Conservation (phyloP, 805 yeast species). For the Starmerella asiatica region DNA sequence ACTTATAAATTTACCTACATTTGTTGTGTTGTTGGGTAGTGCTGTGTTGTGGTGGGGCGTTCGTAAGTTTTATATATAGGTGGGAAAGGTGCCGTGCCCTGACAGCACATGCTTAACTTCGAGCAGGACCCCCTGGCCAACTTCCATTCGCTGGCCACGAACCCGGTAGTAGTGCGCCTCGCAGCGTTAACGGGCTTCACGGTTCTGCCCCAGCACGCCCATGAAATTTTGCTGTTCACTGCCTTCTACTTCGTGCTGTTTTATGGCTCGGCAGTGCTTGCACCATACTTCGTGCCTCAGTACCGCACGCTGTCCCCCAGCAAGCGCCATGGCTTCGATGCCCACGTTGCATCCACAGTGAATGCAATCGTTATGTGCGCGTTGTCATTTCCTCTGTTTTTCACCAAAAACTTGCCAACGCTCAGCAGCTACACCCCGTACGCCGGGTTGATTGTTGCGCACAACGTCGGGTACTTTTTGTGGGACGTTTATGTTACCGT, state of each 20-base stretch:
- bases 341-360: slow-evolving; percentile 78
- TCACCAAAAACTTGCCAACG: slow-evolving; percentile 43
- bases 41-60: neutral
- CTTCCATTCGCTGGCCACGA: slow-evolving; percentile 9
- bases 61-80: too few species aligned
- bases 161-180: slow-evolving; percentile 6
- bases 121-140: slow-evolving; percentile 18
- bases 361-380: slow-evolving; percentile 58
- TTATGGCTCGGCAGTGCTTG: slow-evolving; percentile 38
- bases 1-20: too few species aligned
- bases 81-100: too few species aligned
- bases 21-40: neutral
- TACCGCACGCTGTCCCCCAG: slow-evolving; percentile 38
- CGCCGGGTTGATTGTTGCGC: slow-evolving; percentile 56
- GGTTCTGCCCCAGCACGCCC: slow-evolving; percentile 32
- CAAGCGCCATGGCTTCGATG: slow-evolving; percentile 63
- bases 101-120: too few species aligned
- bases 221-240: slow-evolving; percentile 54
- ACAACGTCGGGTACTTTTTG: slow-evolving; percentile 72
- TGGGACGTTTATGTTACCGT: slow-evolving; percentile 79
- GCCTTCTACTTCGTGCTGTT: slow-evolving; percentile 47
- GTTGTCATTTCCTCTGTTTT: slow-evolving; percentile 50
- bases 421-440: slow-evolving; percentile 62
- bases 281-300: slow-evolving; percentile 34
- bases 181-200: slow-evolving; percentile 20